Conservation (phyloP, 345 rosid genomes). For the Combretum micranthum region DNA sequence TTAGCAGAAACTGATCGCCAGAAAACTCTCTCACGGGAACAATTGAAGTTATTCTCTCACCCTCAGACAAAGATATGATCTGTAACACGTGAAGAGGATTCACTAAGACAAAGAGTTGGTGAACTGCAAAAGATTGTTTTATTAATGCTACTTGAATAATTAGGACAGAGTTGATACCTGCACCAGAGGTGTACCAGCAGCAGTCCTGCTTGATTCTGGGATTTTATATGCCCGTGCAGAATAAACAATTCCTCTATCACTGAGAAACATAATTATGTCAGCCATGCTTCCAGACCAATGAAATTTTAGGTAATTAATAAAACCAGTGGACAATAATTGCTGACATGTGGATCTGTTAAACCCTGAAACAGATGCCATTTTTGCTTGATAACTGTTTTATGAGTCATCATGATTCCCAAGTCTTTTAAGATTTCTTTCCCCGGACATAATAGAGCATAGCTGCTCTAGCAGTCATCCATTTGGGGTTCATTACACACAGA, state of each 20-base stretch:
- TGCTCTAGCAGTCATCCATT: too few relatives aligned
- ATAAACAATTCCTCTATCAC: slow-evolving; percentile 88
- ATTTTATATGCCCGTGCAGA: slow-evolving; percentile 92
- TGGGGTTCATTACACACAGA: too few relatives aligned
- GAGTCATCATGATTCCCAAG: too few relatives aligned
- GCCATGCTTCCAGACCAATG: too few relatives aligned
- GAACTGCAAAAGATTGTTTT: slow-evolving; percentile 11
- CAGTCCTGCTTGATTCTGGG: slow-evolving; percentile 80
- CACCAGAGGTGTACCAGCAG: slow-evolving; percentile 88
- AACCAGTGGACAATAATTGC: too few relatives aligned
- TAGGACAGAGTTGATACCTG: slow-evolving; percentile 47
- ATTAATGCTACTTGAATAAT: slow-evolving; percentile 1
- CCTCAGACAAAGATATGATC: slow-evolving; percentile 80
- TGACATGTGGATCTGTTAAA: too few relatives aligned
- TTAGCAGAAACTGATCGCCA: slow-evolving; percentile 71
- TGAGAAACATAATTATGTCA: slow-evolving; percentile 13
- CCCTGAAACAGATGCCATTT: too few relatives aligned
- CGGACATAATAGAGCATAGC: too few relatives aligned
- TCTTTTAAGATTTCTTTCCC: too few relatives aligned
- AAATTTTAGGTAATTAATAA: too few relatives aligned
- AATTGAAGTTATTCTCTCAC: slow-evolving; percentile 95
- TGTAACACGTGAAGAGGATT: slow-evolving; percentile 16
- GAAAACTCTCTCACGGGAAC: slow-evolving; percentile 82
- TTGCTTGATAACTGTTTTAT: too few relatives aligned
- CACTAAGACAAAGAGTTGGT: slow-evolving; percentile 8